phyloP scores from a whole-genome alignment of 805 yeast species.

The Ogataea haglerorum region DNA sequence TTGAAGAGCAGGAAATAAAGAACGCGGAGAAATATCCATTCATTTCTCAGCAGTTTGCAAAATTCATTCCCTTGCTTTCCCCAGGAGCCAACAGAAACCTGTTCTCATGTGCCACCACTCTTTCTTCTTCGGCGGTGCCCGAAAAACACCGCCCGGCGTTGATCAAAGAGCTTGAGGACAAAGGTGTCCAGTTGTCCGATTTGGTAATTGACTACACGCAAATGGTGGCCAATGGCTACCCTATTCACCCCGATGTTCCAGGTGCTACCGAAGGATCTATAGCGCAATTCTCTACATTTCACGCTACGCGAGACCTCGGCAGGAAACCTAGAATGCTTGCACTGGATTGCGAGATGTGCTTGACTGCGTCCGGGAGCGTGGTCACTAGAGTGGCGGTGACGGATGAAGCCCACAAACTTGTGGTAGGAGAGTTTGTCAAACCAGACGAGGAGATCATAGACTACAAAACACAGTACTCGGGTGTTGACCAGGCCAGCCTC shows the following conservation, averaged over 20 bases:
- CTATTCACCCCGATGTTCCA: constrained; percentile 48
- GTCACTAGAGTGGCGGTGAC: constrained; percentile 77
- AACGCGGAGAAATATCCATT: constrained; percentile 27
- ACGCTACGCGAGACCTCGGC: constrained; percentile 48
- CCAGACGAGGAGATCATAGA: constrained; percentile 74
- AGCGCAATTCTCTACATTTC: constrained; percentile 42
- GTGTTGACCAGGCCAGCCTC: constrained; percentile 73
- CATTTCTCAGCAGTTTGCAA: constrained; percentile 38
- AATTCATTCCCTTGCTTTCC: constrained; percentile 47
- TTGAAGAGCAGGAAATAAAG: background rate
- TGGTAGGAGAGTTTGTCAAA: constrained; percentile 73
- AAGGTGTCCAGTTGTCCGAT: constrained; percentile 47
- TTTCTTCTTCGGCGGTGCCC: constrained; percentile 53
- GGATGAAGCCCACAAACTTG: constrained; percentile 54
- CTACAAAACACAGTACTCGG: constrained; percentile 81
- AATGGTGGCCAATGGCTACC: constrained; percentile 45
- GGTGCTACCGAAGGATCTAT: constrained; percentile 22
- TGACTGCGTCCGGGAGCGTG: constrained; percentile 56
- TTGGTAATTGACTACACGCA: constrained; percentile 50
- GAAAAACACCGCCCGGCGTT: constrained; percentile 50
- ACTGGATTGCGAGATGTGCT: constrained; percentile 93
- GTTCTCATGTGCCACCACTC: constrained; percentile 54
- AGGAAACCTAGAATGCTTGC: constrained; percentile 69
- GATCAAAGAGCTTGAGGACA: constrained; percentile 30
- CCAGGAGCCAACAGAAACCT: constrained; percentile 64